These are phyloP conservation scores for Agrocybe praecox DNA, from an alignment of 768 basidiomycete genomes.

Conservation along the genomic window DNA sequence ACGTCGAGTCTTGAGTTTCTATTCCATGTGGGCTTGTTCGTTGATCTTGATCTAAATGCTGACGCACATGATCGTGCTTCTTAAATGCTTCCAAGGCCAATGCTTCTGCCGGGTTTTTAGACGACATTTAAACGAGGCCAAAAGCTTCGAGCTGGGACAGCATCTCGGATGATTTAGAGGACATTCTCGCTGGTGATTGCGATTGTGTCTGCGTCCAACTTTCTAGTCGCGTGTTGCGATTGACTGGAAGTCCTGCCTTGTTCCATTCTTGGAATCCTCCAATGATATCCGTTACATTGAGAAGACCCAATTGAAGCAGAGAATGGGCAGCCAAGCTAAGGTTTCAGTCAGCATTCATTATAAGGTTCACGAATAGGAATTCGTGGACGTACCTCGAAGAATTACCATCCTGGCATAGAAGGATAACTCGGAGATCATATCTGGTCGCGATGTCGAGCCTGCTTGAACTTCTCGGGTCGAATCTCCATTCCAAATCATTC, in stretches of 20 bases:
- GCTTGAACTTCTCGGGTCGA: slow-evolving; percentile 67
- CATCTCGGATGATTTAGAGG: background rate
- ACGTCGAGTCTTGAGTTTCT: background rate
- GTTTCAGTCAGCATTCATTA: background rate
- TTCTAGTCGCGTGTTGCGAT: slow-evolving; percentile 17
- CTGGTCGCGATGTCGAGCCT: slow-evolving; percentile 70
- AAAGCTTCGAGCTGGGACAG: slow-evolving; percentile 1
- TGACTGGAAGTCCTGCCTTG: slow-evolving; percentile 63
- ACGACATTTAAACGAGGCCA: background rate
- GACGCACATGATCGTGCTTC: background rate
- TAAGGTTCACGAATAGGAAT: background rate
- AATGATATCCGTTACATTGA: slow-evolving; percentile 77
- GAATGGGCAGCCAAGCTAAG: slow-evolving; percentile 70
- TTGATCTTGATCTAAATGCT: background rate
- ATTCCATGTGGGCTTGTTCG: background rate
- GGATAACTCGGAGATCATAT: slow-evolving; percentile 73
- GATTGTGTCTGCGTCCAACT: slow-evolving; percentile 25
- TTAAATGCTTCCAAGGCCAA: background rate
- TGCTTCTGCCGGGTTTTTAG: background rate
- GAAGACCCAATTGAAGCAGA: slow-evolving; percentile 67
- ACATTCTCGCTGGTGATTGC: slow-evolving; percentile 31
- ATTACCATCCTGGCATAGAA: slow-evolving; percentile 77
- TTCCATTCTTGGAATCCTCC: slow-evolving; percentile 79
- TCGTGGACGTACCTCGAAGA: slow-evolving; percentile 46
- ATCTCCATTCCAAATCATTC: slow-evolving; percentile 78